These are phyloP conservation scores for Penicillium sp. DNA, from an alignment of 2,329 filamentous ascomycete species.

Conservation along the genomic window DNA sequence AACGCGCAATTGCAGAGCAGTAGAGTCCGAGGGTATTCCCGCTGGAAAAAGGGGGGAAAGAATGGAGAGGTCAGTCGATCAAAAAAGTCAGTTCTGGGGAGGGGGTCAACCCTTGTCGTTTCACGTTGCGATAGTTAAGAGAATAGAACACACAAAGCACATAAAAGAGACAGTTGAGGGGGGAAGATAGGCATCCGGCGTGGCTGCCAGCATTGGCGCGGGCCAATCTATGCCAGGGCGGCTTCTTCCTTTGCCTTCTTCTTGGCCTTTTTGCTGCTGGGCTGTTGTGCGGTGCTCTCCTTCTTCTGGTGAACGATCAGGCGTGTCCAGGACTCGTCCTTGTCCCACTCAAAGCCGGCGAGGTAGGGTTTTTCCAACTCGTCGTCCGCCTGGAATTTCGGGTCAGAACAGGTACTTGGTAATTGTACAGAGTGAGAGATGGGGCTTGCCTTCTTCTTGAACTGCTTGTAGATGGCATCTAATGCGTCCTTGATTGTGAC, in stretches of 20 bases:
- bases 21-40: not conserved
- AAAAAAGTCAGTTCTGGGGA: conserved; percentile 12
- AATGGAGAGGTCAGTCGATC: not conserved
- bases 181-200: not conserved
- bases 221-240: conserved; percentile 24
- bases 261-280: conserved; percentile 58
- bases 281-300: conserved; percentile 54
- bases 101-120: conserved; percentile 16
- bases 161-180: conserved; percentile 12
- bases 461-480: conserved; percentile 93
- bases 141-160: not conserved
- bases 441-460: conserved; percentile 83
- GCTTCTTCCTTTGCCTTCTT: conserved; percentile 40
- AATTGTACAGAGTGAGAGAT: not conserved
- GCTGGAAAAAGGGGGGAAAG: not conserved
- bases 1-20: conserved; percentile 19
- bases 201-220: not conserved
- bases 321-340: conserved; percentile 83
- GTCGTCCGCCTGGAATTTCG: conserved; percentile 69
- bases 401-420: not conserved
- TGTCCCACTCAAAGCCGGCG: conserved; percentile 94
- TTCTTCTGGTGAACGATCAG: conserved; percentile 83
- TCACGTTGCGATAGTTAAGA: not conserved
- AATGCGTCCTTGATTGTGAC: conserved; percentile 96
- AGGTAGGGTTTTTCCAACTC: conserved; percentile 86